These are phyloP conservation scores for Boletus insuetus DNA, from an alignment of 768 basidiomycete species.

Conservation along the genomic window DNA sequence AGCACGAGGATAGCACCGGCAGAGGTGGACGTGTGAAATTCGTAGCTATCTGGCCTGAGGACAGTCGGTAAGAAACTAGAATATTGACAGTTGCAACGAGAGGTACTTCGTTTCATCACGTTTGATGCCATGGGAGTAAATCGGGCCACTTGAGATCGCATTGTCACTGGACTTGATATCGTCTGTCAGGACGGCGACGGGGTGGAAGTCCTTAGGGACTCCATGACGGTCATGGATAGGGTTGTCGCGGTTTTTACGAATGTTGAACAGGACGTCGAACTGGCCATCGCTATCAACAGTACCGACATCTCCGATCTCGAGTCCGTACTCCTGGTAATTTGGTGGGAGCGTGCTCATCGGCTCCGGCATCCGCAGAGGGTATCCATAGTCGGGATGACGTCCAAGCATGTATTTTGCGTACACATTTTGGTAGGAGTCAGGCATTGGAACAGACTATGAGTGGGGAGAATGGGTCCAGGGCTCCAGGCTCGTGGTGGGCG, in stretches of 20 bases:
- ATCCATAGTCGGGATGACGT: background rate
- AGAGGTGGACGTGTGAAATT: background rate
- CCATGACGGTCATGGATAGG: background rate
- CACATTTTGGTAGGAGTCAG: background rate
- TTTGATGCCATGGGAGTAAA: background rate
- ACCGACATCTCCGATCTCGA: conserved; percentile 1
- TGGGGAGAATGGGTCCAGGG: no score
- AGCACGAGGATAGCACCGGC: background rate
- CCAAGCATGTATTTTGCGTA: background rate
- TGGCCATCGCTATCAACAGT: background rate
- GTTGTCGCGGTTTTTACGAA: background rate
- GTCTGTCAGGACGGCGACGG: background rate
- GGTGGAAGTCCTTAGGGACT: background rate
- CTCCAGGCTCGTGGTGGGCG: no score
- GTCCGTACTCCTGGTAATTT: background rate
- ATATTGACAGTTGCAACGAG: background rate
- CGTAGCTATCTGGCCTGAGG: background rate
- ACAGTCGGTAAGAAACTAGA: background rate
- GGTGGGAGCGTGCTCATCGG: background rate
- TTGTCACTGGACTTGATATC: background rate
- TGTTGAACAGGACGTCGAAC: background rate
- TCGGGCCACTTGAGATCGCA: background rate
- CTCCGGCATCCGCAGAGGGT: background rate
- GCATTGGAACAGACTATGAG: no score
- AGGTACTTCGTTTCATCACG: background rate